Percentiles rank a stretch among this genome's conserved stretches.
These are phyloP conservation scores for Yarrowia sp. DNA, from an alignment of 805 yeast genomes.

Conservation along the genomic window DNA sequence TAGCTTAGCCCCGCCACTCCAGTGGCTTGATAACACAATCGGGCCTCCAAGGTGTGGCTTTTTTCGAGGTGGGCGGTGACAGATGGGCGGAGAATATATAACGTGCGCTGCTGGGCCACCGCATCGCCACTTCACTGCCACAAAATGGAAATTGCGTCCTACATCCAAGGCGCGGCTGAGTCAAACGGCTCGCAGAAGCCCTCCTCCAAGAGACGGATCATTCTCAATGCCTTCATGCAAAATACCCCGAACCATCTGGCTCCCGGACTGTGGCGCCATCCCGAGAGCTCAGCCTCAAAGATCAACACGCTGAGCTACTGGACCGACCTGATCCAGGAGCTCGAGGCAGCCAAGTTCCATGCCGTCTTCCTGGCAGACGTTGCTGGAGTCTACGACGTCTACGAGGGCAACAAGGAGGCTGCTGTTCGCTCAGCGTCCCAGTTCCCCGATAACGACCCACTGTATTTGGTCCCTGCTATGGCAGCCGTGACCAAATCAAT, in stretches of 20 bases:
- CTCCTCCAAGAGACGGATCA: constrained; percentile 34
- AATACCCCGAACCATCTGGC: constrained; percentile 34
- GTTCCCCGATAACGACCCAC: constrained; percentile 44
- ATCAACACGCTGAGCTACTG: constrained; percentile 41
- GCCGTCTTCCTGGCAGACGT: constrained; percentile 45
- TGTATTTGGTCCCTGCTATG: constrained; percentile 43
- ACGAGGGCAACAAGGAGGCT: constrained; percentile 43
- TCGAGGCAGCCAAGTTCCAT: constrained; percentile 44
- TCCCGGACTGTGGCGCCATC: constrained; percentile 44
- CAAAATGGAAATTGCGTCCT: constrained; percentile 2
- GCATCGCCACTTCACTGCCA: background rate
- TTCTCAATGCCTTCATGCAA: constrained; percentile 45
- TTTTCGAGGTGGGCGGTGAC: background rate
- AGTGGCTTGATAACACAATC: constrained; percentile 5
- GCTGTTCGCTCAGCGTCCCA: constrained; percentile 41
- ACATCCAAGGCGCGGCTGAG: background rate
- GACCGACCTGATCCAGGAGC: constrained; percentile 41
- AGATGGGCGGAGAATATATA: background rate
- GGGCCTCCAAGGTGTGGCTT: background rate
- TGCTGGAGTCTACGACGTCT: constrained; percentile 45
- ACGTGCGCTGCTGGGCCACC: background rate
- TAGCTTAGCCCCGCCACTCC: background rate
- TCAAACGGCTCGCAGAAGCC: background rate
- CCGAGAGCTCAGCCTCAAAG: constrained; percentile 39
- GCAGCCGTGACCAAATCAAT: constrained; percentile 46